Evolutionary conservation across 441 rosid genomes (phyloP).

Genomic region (Syzygium syzygioides): DNA sequence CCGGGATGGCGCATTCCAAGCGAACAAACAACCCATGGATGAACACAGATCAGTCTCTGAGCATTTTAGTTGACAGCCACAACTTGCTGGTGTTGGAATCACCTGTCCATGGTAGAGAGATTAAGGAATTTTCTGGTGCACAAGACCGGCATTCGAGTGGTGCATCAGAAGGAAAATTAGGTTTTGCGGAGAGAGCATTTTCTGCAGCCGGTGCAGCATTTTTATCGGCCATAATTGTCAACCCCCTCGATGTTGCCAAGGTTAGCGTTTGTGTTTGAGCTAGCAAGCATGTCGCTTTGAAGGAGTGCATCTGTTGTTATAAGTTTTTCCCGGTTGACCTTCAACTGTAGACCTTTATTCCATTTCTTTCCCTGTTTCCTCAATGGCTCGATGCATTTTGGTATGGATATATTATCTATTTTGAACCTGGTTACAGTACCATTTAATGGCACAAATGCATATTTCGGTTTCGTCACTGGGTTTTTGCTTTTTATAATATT

Average conservation of each 20-base stretch:
- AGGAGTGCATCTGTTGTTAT: not conserved
- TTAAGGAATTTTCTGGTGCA: conserved; percentile 12
- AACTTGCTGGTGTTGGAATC: conserved; percentile 22
- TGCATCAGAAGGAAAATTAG: conserved; percentile 32
- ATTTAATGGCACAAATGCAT: not conserved
- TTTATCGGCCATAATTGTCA: conserved; percentile 68
- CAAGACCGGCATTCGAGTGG: conserved; percentile 14
- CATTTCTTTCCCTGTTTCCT: not conserved
- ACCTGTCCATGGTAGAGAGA: conserved; percentile 14
- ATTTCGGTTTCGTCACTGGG: not conserved
- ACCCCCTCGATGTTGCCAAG: conserved; percentile 91
- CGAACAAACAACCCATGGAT: conserved; percentile 24
- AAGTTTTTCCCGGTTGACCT: not conserved
- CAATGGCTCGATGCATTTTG: not conserved
- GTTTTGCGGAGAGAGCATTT: conserved; percentile 57
- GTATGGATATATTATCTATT: not conserved
- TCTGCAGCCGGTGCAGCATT: conserved; percentile 94
- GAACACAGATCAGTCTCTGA: conserved; percentile 10
- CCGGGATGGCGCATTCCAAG: not conserved
- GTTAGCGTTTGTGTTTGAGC: conserved; percentile 13
- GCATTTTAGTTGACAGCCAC: conserved; percentile 8
- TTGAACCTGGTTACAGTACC: not conserved
- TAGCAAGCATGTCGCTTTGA: not conserved
- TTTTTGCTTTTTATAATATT: not conserved
- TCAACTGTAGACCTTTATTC: not conserved